These are phyloP conservation scores for Akanthomyces muscarius DNA, from an alignment of 2,329 filamentous ascomycete genomes.

Conservation along the genomic window DNA sequence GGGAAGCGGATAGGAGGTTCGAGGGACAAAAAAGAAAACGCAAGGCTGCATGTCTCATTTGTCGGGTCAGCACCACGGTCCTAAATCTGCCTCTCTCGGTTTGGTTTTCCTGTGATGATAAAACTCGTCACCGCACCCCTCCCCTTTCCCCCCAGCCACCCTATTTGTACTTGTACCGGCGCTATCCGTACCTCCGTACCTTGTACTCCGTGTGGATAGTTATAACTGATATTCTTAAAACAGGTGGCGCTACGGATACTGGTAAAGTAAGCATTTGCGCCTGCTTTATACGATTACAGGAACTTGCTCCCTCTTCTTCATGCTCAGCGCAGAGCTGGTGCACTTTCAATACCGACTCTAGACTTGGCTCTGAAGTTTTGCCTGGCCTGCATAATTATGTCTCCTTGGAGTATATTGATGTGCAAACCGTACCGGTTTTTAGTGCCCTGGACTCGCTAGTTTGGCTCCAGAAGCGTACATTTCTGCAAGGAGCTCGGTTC, in stretches of 20 bases:
- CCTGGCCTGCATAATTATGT: background rate
- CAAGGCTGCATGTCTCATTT: slow-evolving; percentile 5
- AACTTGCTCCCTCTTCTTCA: no score
- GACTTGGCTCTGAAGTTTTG: background rate
- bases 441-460: no score
- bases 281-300: no score
- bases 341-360: background rate
- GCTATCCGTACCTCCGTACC: background rate
- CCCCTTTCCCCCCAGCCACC: background rate
- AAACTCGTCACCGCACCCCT: background rate
- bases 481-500: background rate
- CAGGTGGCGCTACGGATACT: background rate
- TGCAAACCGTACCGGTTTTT: no score
- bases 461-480: no score
- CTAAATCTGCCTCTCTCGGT: background rate
- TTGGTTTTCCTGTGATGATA: background rate
- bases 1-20: background rate
- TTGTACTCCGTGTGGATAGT: background rate
- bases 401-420: background rate
- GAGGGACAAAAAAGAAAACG: background rate
- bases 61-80: background rate
- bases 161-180: background rate
- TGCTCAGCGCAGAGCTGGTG: background rate
- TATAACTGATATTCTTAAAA: background rate
- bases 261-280: background rate